Base-by-base conservation (phyloP, 768 basidiomycete species). In the Tulasnella calospora region DNA sequence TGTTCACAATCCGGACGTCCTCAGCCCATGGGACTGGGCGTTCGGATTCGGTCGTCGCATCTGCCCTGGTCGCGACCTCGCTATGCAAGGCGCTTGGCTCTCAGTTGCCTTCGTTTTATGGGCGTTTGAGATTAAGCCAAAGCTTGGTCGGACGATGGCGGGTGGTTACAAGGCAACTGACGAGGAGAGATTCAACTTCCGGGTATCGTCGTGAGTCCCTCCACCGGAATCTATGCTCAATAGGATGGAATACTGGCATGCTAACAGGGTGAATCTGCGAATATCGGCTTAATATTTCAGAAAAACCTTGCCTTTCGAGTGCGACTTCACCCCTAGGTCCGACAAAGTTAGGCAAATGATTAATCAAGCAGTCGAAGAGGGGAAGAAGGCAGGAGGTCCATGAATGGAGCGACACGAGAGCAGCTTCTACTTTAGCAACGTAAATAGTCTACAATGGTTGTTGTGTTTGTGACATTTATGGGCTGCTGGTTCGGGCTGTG, bases 41-140 rank as follows among this genome's bases (percentile, higher is more conserved):
- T 74, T 74, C 27, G 73, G 73, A 3, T 51, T 74, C 46, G 73
- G 73, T 44, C 73, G 73, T 55, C 44, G 73, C 17, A 23, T 47
- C 27, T 74, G 73, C 51, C 73, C 73, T 47, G 44, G 73, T 33
- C 30, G 44, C 15, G 73, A 74, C 27, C 73, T 74, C 38, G 73
- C 44, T 12, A 44, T 74, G 33, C n/a, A 74, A 27, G 51, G 27
- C 19, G 73, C 23, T 35, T 74, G 44, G 33, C 15, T 74, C 35
- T 44, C 73, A 1, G 46, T 46, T 0, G 46, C 33, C 7, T 30
- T 44, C 19, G 19, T 74, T 3, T 15, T 74, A 3, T 74, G 44
- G 33, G 21, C 46, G 27, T 44, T 47, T 44, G n/a, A 74, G 17
- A 74, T 74, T 8, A 55, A 47, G 73, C 61, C 61, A 0, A 67